Evolutionary conservation across 2,329 filamentous ascomycete species (phyloP).

Genomic region (Cryoendolithus antarcticus): DNA sequence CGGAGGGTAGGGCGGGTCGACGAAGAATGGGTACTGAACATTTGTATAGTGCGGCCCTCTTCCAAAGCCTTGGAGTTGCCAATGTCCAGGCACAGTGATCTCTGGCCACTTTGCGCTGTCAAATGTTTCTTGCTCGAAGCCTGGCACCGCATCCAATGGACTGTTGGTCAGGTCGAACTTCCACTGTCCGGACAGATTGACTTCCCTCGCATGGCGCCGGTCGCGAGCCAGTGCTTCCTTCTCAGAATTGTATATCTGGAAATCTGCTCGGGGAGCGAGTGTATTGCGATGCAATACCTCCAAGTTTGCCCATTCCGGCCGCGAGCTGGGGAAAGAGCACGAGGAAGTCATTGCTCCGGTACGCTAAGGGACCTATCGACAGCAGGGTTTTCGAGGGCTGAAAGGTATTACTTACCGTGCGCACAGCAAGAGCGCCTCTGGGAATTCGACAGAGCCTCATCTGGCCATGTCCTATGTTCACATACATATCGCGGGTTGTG

Average conservation of each 20-base stretch:
- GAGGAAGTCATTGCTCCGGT: no score
- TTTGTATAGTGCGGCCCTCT: constrained; percentile 56
- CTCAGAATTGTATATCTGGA: constrained; percentile 40
- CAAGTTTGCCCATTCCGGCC: constrained; percentile 51
- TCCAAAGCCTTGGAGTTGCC: constrained; percentile 59
- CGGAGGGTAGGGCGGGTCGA: constrained; percentile 51
- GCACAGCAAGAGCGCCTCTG: no score
- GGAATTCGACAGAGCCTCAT: no score
- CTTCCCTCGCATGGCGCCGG: constrained; percentile 17
- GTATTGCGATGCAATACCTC: constrained; percentile 48
- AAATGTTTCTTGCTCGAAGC: constrained; percentile 22
- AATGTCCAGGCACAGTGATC: constrained; percentile 49
- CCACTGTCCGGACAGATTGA: constrained; percentile 26
- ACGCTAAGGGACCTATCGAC: no score
- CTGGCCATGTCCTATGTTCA: no score
- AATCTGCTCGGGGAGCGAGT: constrained; percentile 44
- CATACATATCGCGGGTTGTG: no score
- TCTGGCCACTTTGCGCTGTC: constrained; percentile 35
- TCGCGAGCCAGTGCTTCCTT: constrained; percentile 36
- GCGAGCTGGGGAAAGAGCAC: neutral
- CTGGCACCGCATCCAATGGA: constrained; percentile 24
- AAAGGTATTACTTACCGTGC: no score
- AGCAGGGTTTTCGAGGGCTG: no score
- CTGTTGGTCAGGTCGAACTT: constrained; percentile 27
- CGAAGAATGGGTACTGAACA: constrained; percentile 40